phyloP scores from a whole-genome alignment of 78 protist species.

The Protostelium mycophagum region DNA sequence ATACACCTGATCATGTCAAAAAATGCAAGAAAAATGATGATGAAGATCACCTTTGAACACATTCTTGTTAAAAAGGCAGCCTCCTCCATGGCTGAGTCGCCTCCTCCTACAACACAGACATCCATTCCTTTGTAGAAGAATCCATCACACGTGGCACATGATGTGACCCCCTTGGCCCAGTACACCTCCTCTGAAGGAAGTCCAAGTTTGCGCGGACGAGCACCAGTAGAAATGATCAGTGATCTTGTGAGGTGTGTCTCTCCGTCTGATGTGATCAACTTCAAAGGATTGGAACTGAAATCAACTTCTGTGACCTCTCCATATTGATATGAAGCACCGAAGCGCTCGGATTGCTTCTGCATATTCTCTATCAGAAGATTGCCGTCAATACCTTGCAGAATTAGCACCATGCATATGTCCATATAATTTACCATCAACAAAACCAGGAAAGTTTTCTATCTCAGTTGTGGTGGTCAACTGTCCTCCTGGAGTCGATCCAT shows the following conservation, averaged over 20 bases:
- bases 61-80: conserved; percentile 77
- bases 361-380: conserved; percentile 32
- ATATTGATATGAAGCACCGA: conserved; percentile 47
- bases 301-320: conserved; percentile 39
- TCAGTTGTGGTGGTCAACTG: conserved; percentile 83
- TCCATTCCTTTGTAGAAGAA: conserved; percentile 62
- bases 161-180: conserved; percentile 71
- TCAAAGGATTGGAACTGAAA: conserved; percentile 24
- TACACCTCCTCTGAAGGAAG: conserved; percentile 59
- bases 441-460: conserved; percentile 90
- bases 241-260: conserved; percentile 27
- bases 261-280: conserved; percentile 13
- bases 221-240: conserved; percentile 80
- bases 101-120: conserved; percentile 86
- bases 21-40: not conserved
- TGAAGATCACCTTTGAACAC: conserved; percentile 30
- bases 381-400: not conserved
- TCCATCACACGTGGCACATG: conserved; percentile 90
- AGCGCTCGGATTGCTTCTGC: conserved; percentile 49
- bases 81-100: conserved; percentile 86
- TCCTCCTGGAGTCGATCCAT: conserved; percentile 54
- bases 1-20: conserved; percentile 5
- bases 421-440: not conserved
- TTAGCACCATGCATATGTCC: not conserved
- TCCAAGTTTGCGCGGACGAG: conserved; percentile 58